A percentile compares a stretch with the other conserved stretches of the same genome.
Conservation (phyloP, 192 early-diverging fungal species). For the Coemansia sp. region DNA sequence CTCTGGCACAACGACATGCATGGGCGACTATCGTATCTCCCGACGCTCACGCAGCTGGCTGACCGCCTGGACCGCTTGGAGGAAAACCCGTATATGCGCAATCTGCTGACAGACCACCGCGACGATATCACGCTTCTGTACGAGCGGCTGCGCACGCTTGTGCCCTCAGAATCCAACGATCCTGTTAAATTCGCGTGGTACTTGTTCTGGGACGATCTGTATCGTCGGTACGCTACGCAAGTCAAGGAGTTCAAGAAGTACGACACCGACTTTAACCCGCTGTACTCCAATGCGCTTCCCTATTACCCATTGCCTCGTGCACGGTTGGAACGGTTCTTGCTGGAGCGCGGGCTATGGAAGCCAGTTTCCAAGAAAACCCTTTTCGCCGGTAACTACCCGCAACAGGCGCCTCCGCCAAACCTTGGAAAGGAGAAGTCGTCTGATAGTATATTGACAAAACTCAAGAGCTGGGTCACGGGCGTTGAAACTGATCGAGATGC, state of each 20-base stretch:
- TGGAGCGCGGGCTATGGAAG: slow-evolving; percentile 51
- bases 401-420: background rate
- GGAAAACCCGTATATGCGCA: slow-evolving; percentile 46
- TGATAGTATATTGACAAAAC: background rate
- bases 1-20: slow-evolving; percentile 42
- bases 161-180: slow-evolving; percentile 44
- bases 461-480: background rate
- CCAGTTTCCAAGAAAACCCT: slow-evolving; percentile 12
- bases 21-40: slow-evolving; percentile 46
- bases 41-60: slow-evolving; percentile 44
- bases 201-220: slow-evolving; percentile 70
- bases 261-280: slow-evolving; percentile 62
- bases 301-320: slow-evolving; percentile 60
- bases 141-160: slow-evolving; percentile 49
- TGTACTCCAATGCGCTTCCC: slow-evolving; percentile 60
- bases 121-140: slow-evolving; percentile 45
- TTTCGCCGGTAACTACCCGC: background rate
- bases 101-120: slow-evolving; percentile 36
- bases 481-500: background rate
- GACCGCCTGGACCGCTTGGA: slow-evolving; percentile 39
- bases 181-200: slow-evolving; percentile 61
- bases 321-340: slow-evolving; percentile 60
- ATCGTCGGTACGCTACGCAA: slow-evolving; percentile 57
- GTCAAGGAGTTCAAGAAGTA: slow-evolving; percentile 38
- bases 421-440: background rate